Evolutionary conservation across 345 rosid genomes (phyloP).

Genomic region (Reutealis trisperma): DNA sequence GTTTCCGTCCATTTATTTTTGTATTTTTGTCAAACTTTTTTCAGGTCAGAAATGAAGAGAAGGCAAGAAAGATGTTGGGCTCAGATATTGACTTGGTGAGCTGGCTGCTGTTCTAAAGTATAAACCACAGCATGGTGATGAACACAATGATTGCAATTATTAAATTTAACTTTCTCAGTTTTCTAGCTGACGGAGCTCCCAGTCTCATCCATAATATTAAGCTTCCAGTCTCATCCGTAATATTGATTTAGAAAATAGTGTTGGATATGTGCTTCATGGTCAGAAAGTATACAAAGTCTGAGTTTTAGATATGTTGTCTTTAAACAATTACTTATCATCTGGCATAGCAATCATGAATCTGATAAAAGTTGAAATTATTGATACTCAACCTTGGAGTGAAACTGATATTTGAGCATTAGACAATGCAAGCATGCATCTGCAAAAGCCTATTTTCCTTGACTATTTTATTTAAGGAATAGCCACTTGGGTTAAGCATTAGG

Average conservation of each 20-base stretch:
- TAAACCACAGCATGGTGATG: neutral
- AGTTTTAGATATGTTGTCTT: neutral
- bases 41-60: slow-evolving; percentile 90
- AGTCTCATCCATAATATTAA: neutral
- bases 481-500: neutral
- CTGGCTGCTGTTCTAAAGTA: neutral
- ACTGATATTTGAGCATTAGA: neutral
- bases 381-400: neutral
- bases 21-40: slow-evolving; percentile 1
- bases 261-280: neutral
- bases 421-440: neutral
- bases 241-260: neutral
- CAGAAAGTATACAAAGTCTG: neutral
- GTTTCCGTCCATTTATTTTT: neutral
- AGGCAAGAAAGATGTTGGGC: slow-evolving; percentile 80
- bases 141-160: neutral
- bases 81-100: slow-evolving; percentile 82
- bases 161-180: neutral
- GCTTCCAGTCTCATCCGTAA: neutral
- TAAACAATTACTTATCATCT: neutral
- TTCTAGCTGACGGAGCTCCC: neutral
- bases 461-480: neutral
- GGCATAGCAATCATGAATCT: neutral
- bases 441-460: neutral
- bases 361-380: neutral